These are phyloP conservation scores for Magnusiomyces sp. DNA, from an alignment of 1,139 yeast genomes.

Conservation along the genomic window DNA sequence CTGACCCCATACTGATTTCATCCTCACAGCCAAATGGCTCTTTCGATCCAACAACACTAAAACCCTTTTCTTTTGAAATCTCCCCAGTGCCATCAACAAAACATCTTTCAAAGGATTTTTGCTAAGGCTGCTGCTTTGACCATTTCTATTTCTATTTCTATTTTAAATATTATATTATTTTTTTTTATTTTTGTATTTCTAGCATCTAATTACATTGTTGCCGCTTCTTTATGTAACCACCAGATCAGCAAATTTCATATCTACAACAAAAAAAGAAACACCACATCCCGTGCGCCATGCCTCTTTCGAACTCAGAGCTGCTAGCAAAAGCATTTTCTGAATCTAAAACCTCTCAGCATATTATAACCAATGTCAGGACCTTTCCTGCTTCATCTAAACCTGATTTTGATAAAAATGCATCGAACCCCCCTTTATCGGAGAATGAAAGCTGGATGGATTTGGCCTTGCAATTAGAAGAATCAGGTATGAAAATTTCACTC, in stretches of 20 bases:
- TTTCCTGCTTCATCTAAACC: background rate
- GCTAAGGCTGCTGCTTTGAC: no score
- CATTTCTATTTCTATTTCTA: background rate
- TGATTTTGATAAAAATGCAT: background rate
- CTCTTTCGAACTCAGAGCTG: conserved; percentile 1
- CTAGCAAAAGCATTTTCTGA: conserved; percentile 13
- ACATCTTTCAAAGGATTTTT: background rate
- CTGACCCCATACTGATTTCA: background rate
- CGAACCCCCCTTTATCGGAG: background rate
- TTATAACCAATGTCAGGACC: background rate
- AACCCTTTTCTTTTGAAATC: background rate
- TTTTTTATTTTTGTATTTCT: background rate
- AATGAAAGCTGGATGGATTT: conserved; percentile 10
- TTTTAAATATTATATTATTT: background rate
- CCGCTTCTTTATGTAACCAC: background rate
- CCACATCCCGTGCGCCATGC: background rate
- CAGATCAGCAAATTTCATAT: background rate
- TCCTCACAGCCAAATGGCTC: background rate
- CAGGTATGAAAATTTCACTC: background rate
- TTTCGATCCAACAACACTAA: background rate
- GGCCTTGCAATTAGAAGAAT: conserved; percentile 10
- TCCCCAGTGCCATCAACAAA: background rate
- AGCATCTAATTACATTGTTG: no score
- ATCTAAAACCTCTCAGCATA: conserved; percentile 8
- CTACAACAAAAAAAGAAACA: background rate